These are phyloP conservation scores for Colletotrichum lupini DNA, from an alignment of 2,329 filamentous ascomycete genomes.

Conservation along the genomic window DNA sequence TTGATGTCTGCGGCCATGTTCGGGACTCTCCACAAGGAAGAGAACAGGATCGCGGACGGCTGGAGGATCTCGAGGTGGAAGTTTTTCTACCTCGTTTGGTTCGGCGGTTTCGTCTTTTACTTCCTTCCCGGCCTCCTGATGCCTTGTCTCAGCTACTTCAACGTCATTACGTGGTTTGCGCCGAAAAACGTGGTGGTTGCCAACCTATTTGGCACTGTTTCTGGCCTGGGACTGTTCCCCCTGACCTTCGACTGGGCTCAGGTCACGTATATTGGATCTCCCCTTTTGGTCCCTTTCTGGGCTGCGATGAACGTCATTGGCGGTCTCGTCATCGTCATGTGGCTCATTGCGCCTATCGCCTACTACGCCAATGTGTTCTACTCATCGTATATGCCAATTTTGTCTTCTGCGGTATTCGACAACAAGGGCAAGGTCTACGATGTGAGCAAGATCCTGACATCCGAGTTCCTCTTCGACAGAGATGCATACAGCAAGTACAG, in stretches of 20 bases:
- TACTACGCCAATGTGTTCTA: conserved; percentile 86
- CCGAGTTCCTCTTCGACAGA: conserved; percentile 81
- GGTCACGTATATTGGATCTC: conserved; percentile 88
- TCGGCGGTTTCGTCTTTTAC: conserved; percentile 81
- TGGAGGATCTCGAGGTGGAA: conserved; percentile 86
- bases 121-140: conserved; percentile 86
- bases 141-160: conserved; percentile 89
- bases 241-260: conserved; percentile 94
- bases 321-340: conserved; percentile 85
- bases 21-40: conserved; percentile 83
- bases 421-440: conserved; percentile 85
- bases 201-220: conserved; percentile 88
- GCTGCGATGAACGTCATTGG: conserved; percentile 86
- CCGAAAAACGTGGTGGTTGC: conserved; percentile 88
- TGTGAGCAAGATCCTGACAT: conserved; percentile 81
- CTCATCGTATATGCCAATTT: conserved; percentile 86
- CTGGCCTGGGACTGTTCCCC: conserved; percentile 84
- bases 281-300: conserved; percentile 86
- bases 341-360: conserved; percentile 82
- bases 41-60: conserved; percentile 83
- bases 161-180: conserved; percentile 87
- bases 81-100: conserved; percentile 83
- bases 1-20: conserved; percentile 93
- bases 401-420: conserved; percentile 87
- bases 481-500: conserved; percentile 84